phyloP scores from a whole-genome alignment of 176 grass and related monocot genomes.

The Oryza australiensis region DNA sequence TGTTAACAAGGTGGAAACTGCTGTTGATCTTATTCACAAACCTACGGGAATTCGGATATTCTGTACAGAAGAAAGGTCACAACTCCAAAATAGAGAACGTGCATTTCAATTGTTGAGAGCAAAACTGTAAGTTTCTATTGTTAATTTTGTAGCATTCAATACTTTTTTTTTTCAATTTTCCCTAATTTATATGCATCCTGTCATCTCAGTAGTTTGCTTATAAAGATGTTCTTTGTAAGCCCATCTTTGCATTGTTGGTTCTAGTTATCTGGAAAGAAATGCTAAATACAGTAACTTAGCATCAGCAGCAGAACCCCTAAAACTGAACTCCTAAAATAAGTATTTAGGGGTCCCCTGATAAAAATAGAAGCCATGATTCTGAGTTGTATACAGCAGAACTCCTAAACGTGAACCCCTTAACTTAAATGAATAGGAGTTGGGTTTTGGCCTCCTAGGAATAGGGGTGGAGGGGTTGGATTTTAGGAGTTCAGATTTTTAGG shows the following conservation, averaged over 20 bases:
- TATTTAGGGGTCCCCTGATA: no score
- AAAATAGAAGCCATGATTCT: no score
- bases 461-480: no score
- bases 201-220: conserved; percentile 8
- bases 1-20: conserved; percentile 99
- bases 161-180: background rate
- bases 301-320: no score
- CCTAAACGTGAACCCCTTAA: no score
- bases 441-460: no score
- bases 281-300: background rate
- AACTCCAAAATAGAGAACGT: conserved; percentile 85
- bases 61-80: conserved; percentile 96
- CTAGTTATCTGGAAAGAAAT: conserved; percentile 1
- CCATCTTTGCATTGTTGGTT: background rate
- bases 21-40: conserved; percentile 93
- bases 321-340: no score
- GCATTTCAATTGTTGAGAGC: conserved; percentile 95
- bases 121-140: conserved; percentile 73
- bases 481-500: no score
- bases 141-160: conserved; percentile 15
- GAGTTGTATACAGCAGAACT: no score
- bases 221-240: conserved; percentile 28
- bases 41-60: conserved; percentile 97
- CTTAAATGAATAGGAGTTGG: no score
- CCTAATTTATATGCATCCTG: background rate